Evolutionary conservation across 305 asterid species (phyloP).

Genomic region (Lippia alba): DNA sequence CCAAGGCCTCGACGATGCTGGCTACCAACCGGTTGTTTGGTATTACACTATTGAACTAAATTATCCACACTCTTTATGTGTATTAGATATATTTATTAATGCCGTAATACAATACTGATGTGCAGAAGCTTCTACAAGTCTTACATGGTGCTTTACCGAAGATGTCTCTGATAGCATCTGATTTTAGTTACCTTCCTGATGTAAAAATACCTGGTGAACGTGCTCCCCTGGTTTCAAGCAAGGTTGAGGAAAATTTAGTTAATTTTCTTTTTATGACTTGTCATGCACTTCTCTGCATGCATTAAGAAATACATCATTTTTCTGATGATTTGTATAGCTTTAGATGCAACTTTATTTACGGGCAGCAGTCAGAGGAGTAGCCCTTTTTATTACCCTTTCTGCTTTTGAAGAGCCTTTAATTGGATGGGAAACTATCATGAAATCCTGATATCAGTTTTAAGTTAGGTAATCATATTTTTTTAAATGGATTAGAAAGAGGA

Average conservation of each 20-base stretch:
- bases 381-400: background rate
- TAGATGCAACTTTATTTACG: too few relatives aligned
- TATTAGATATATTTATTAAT: constrained; percentile 30
- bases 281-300: background rate
- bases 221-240: constrained; percentile 94
- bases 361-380: too few relatives aligned
- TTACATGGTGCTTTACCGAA: constrained; percentile 90
- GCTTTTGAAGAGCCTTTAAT: too few relatives aligned
- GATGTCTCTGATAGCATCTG: constrained; percentile 97
- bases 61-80: constrained; percentile 1
- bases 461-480: constrained; percentile 4
- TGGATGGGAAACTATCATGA: too few relatives aligned
- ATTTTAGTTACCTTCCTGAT: constrained; percentile 96
- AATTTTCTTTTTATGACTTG: background rate
- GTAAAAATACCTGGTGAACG: constrained; percentile 92
- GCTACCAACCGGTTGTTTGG: constrained; percentile 98
- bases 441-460: background rate
- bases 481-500: background rate
- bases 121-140: constrained; percentile 92
- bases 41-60: constrained; percentile 40
- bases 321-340: too few relatives aligned
- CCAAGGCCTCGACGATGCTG: constrained; percentile 96
- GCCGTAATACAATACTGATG: constrained; percentile 26
- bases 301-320: too few relatives aligned
- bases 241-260: constrained; percentile 50